A percentile compares a stretch with the other conserved stretches of the same genome.
These are phyloP conservation scores for Neoarthrinium moseri DNA, from an alignment of 2,329 filamentous ascomycete genomes.

Conservation along the genomic window DNA sequence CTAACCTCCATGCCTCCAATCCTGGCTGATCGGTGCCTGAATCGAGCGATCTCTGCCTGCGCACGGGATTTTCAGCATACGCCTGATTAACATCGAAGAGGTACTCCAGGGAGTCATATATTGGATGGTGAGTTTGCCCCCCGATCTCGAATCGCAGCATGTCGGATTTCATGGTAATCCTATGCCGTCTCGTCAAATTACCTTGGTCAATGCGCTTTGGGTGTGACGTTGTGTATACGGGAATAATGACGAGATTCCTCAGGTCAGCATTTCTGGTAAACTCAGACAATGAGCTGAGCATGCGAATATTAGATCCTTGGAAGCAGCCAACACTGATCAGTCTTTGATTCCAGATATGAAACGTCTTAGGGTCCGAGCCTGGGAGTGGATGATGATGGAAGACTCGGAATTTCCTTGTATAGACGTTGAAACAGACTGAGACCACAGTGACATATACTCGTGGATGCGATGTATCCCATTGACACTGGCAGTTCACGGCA, in stretches of 20 bases:
- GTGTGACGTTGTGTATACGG: not conserved
- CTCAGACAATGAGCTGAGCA: not conserved
- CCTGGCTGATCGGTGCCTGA: not conserved
- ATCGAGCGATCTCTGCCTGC: not conserved
- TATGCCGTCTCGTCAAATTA: not conserved
- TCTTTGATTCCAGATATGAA: constrained; percentile 25
- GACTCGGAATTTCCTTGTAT: constrained; percentile 25
- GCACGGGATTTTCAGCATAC: constrained; percentile 1
- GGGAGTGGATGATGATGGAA: constrained; percentile 21
- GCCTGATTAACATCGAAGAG: constrained; percentile 14
- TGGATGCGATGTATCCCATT: not conserved
- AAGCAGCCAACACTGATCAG: not conserved
- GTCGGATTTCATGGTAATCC: not conserved
- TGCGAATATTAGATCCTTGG: no score
- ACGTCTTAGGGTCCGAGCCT: constrained; percentile 15
- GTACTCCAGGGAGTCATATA: no score
- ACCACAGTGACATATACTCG: constrained; percentile 15
- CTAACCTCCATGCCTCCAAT: constrained; percentile 12
- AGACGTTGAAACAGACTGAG: constrained; percentile 30
- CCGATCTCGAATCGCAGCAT: no score
- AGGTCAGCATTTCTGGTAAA: not conserved
- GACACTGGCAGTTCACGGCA: not conserved
- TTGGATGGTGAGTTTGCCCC: no score
- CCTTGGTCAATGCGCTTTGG: not conserved
- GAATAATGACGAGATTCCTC: not conserved